A percentile compares a stretch with the other conserved stretches of the same genome.
Evolutionary conservation across 2,329 filamentous ascomycete species (phyloP).

Genomic region (Didymellaceae sp.): DNA sequence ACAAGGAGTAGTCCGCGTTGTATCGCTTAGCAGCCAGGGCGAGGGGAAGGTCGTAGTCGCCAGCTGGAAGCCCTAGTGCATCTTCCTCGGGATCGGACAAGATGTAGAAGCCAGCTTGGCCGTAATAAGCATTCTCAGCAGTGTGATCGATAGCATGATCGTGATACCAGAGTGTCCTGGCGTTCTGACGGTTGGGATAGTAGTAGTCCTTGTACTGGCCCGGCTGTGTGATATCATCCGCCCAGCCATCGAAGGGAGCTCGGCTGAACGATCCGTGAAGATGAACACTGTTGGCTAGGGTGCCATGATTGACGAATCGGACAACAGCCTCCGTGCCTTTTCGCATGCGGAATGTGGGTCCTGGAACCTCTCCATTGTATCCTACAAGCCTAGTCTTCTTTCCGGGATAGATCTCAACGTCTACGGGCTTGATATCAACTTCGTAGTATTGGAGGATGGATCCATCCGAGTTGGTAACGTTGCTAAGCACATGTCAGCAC

Average conservation of each 20-base stretch:
- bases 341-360: constrained; percentile 60
- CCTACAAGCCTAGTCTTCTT: constrained; percentile 55
- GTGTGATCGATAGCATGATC: constrained; percentile 55
- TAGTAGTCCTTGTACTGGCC: constrained; percentile 61
- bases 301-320: constrained; percentile 60
- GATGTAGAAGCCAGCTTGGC: constrained; percentile 65
- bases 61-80: constrained; percentile 57
- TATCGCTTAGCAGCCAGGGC: constrained; percentile 61
- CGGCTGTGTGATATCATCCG: constrained; percentile 57
- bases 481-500: background rate
- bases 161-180: constrained; percentile 63
- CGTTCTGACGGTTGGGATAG: constrained; percentile 63
- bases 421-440: constrained; percentile 1
- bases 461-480: background rate
- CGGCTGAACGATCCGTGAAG: constrained; percentile 60
- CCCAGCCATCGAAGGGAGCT: constrained; percentile 61
- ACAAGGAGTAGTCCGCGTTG: constrained; percentile 59
- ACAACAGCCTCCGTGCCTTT: constrained; percentile 61
- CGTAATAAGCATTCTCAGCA: constrained; percentile 63
- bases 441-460: background rate
- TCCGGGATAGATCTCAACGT: constrained; percentile 43
- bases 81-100: constrained; percentile 60
- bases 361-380: constrained; percentile 64
- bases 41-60: constrained; percentile 62
- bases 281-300: constrained; percentile 49